Evolutionary conservation across 2,329 filamentous ascomycete genomes (phyloP).

Genomic region (Penicillium sp.): DNA sequence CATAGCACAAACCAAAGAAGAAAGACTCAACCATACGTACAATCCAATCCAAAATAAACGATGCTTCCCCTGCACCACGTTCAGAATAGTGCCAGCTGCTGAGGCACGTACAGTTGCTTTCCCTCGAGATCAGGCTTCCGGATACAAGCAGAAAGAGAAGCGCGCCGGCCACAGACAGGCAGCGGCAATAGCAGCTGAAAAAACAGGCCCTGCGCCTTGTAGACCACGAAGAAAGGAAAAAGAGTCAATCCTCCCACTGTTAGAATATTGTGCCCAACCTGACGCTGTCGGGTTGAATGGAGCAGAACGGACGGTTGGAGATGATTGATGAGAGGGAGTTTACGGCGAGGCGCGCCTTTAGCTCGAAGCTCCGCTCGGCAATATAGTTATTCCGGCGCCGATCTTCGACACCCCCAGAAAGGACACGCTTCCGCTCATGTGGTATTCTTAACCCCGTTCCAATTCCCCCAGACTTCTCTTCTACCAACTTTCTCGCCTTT

Average conservation of each 20-base stretch:
- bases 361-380: constrained; percentile 7
- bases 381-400: not conserved
- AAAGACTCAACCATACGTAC: constrained; percentile 42
- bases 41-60: constrained; percentile 42
- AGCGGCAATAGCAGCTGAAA: constrained; percentile 5
- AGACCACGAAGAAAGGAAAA: constrained; percentile 4
- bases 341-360: constrained; percentile 1
- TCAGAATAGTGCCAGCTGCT: constrained; percentile 11
- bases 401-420: constrained; percentile 3
- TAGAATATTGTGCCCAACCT: not conserved
- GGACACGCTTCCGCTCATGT: constrained; percentile 13
- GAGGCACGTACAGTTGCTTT: constrained; percentile 20
- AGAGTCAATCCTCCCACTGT: constrained; percentile 5
- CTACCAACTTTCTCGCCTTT: not conserved
- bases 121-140: constrained; percentile 2
- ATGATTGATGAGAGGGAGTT: constrained; percentile 4
- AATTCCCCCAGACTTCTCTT: constrained; percentile 4
- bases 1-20: constrained; percentile 19
- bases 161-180: constrained; percentile 17
- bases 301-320: not conserved
- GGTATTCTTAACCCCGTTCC: constrained; percentile 3
- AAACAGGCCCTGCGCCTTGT: not conserved
- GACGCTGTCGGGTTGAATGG: not conserved
- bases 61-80: constrained; percentile 14
- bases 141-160: constrained; percentile 16